Base-by-base conservation (phyloP, 176 grass and related monocot species). In the Oryza meyeriana region DNA sequence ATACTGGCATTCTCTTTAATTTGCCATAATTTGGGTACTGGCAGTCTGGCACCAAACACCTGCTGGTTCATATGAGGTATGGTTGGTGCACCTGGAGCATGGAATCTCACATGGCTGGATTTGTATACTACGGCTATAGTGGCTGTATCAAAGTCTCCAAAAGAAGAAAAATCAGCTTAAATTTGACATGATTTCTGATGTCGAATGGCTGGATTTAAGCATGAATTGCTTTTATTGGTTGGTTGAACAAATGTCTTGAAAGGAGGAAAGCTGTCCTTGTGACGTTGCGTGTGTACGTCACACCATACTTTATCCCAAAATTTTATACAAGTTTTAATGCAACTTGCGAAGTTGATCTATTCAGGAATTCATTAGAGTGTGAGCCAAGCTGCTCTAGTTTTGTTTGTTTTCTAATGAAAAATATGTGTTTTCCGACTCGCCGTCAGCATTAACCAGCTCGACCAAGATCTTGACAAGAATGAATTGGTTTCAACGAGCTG, bases 81-180 rank as follows among this genome's bases (percentile, higher is more conserved):
- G 66, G 65, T 81, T 89, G 78, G 83, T 58, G 72, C 72, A 76
- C 27, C 45, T 32, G 39, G 82, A 72, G 32, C 29, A 83, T 24
- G 28, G 83, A 55, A 38, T 82, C 36, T 76, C 80, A 58, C 41
- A 34, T 72, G 32, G 57, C 4, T 47, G 47, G 75, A 57, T 38
- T 78, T 85, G 22, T 62, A 33, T 69, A 69, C 34, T 2, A 2
- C 52, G 35, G 13, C 13, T 42, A 24, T 78, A 71, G 38, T 39
- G 64, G 39, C 68, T 30, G 65, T 30, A 13, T 33, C 40, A 52
- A 78, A 81, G 66, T 83, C 74, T 52, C 32, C 20, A 5, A 6
- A 33, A 1, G 29, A 62, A 79, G 63, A 68, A 72, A 75, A 75
- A 62, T 24, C 64, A 14, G 36, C 8, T 61, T 35, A 22, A 66